phyloP scores from a whole-genome alignment of 768 basidiomycete genomes.

The Suillus sp. region DNA sequence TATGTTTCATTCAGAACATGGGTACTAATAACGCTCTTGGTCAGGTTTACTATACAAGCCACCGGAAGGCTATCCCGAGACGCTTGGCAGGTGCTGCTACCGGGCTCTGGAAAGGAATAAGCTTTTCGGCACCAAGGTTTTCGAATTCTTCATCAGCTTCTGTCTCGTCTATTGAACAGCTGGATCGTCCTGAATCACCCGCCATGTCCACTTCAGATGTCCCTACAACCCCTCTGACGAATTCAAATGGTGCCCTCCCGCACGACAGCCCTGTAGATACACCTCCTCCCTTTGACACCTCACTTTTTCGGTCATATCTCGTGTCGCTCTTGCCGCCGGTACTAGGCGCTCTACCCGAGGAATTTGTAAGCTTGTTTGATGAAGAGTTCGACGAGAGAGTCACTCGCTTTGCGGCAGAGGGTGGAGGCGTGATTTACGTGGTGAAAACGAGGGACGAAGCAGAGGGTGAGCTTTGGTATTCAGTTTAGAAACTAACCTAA shows the following conservation, averaged over 20 bases:
- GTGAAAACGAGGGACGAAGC: constrained; percentile 75
- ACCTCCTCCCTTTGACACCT: constrained; percentile 60
- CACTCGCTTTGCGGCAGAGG: constrained; percentile 72
- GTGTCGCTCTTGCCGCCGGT: constrained; percentile 75
- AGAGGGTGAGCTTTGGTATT: constrained; percentile 55
- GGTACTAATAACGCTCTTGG: constrained; percentile 23
- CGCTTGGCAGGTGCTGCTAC: constrained; percentile 24
- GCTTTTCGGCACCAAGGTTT: constrained; percentile 23
- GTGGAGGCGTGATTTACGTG: constrained; percentile 78
- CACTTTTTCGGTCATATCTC: constrained; percentile 72
- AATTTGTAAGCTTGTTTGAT: constrained; percentile 71
- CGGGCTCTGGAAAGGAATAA: constrained; percentile 27
- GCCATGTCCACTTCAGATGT: constrained; percentile 18
- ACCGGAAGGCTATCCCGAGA: constrained; percentile 27
- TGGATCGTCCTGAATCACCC: constrained; percentile 16
- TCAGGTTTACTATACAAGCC: constrained; percentile 35
- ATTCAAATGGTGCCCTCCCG: constrained; percentile 29
- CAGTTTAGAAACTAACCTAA: constrained; percentile 15
- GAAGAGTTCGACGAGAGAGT: constrained; percentile 77
- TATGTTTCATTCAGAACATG: constrained; percentile 8
- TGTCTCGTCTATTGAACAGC: constrained; percentile 5
- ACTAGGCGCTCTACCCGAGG: constrained; percentile 67
- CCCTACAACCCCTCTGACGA: constrained; percentile 30
- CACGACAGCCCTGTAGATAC: constrained; percentile 39
- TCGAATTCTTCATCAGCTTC: constrained; percentile 16